A percentile compares a stretch with the other conserved stretches of the same genome.
These are phyloP conservation scores for Puccinia novopanici DNA, from an alignment of 1,284 basidiomycete genomes.

Conservation along the genomic window DNA sequence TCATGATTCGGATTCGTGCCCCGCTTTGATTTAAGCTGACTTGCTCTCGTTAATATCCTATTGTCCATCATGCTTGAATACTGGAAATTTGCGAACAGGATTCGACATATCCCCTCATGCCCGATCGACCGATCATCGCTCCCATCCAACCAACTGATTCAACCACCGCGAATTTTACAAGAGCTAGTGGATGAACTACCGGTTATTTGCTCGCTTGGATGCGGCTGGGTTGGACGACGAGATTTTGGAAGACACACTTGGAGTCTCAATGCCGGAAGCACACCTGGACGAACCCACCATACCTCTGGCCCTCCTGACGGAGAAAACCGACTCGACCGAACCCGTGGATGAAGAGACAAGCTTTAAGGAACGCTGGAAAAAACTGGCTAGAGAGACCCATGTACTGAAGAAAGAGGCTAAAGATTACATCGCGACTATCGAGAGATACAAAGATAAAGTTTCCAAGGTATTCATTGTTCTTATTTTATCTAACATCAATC, in stretches of 20 bases:
- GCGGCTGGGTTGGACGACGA: conserved; percentile 38
- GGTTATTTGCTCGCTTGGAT: conserved; percentile 41
- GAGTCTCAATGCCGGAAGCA: conserved; percentile 29
- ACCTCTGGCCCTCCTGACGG: not conserved
- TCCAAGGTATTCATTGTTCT: not conserved
- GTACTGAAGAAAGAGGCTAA: conserved; percentile 40
- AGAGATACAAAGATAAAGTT: conserved; percentile 40
- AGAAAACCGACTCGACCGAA: not conserved
- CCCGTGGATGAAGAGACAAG: conserved; percentile 5
- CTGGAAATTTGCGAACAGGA: not conserved
- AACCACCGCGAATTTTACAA: conserved; percentile 23
- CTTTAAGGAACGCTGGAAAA: conserved; percentile 40
- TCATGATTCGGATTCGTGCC: not conserved
- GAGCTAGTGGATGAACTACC: conserved; percentile 38
- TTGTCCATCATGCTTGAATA: not conserved
- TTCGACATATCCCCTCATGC: conserved; percentile 42
- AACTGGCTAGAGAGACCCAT: conserved; percentile 24
- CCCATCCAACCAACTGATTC: conserved; percentile 8
- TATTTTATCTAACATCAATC: not conserved
- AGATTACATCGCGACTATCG: conserved; percentile 44
- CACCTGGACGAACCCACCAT: not conserved
- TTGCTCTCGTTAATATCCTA: not conserved
- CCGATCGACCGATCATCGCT: conserved; percentile 44
- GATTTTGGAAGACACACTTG: conserved; percentile 44
- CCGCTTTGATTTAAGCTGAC: not conserved